Base-by-base conservation (phyloP, 148 eudicot genomes). In the Camellia japonica region DNA sequence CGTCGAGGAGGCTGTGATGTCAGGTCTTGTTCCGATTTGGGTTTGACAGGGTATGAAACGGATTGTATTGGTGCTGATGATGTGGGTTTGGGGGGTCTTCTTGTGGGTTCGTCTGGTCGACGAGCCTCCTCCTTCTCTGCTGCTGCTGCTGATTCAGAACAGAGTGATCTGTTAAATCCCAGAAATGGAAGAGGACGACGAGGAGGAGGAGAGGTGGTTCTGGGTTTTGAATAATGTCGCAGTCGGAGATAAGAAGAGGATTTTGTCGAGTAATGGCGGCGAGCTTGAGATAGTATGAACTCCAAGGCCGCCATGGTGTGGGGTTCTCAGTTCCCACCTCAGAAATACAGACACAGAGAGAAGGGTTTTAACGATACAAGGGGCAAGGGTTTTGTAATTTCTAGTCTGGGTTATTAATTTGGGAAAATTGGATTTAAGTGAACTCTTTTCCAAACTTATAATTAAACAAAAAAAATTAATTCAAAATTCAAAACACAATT, bases 11-110 rank as follows among this genome's bases (percentile, higher is more conserved):
- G 19, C 5, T 46, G n/a, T 43, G 73, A 46, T 19, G 71, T 30
- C 38, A 30, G 38, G 38, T 30, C 38, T 1, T 30, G 38, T 30
- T 30, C 38, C 38, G 38, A 30, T 80, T 82, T 83, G 71, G 93
- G 89, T 81, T 89, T 90, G 8, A 68, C 71, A 6, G 91, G 73
- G 85, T 93, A 91, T 0, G 97, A 88, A 43, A 91, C 90, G 77
- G 92, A 80, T 69, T 88, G 84, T 52, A 86, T 74, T 5, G 76
- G 71, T 1, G 65, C 16, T 8, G 88, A 84, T 12, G 78, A 30
- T 30, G 38, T 30, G 38, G 38, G 38, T 30, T 30, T 30, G 38
- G 38, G 73, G 9, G 82, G 75, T 15, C 10, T 38, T 19, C 52
- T 67, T 5, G 76, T 3, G 1, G 63, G 30, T 74, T 73, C 68